These are phyloP conservation scores for Coniochaeta pulveracea DNA, from an alignment of 2,329 filamentous ascomycete species.

Conservation along the genomic window DNA sequence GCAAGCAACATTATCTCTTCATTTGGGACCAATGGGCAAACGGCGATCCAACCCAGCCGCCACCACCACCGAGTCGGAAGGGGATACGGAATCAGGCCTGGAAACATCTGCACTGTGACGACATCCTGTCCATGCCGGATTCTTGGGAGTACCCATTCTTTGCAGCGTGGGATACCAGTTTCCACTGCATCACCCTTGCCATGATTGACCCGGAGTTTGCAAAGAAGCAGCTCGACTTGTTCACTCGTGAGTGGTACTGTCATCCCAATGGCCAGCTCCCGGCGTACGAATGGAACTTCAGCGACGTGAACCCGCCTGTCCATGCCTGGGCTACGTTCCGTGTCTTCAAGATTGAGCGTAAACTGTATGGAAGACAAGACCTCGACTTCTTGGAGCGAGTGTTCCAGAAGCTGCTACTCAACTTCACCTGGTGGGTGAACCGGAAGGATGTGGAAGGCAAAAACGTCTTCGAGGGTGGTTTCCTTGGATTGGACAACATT, in stretches of 20 bases:
- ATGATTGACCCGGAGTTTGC: conserved; percentile 98
- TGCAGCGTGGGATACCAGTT: conserved; percentile 92
- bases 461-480: conserved; percentile 94
- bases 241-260: conserved; percentile 98
- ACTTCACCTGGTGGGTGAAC: conserved; percentile 99
- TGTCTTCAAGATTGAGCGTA: conserved; percentile 96
- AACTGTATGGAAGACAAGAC: conserved; percentile 90
- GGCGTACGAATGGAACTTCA: conserved; percentile 94
- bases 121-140: conserved; percentile 94
- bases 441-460: conserved; percentile 90
- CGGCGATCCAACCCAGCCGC: conserved; percentile 78
- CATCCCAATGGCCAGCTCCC: conserved; percentile 93
- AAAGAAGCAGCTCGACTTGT: conserved; percentile 93
- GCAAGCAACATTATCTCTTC: conserved; percentile 93
- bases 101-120: conserved; percentile 91
- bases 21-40: conserved; percentile 98
- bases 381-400: conserved; percentile 92
- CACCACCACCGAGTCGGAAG: conserved; percentile 72
- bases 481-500: conserved; percentile 93
- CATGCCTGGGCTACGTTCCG: conserved; percentile 95
- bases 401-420: conserved; percentile 89
- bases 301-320: conserved; percentile 91
- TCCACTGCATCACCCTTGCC: conserved; percentile 89
- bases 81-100: conserved; percentile 76
- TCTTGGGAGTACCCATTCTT: conserved; percentile 99